Conservation (phyloP, 768 basidiomycete genomes). For the Suillus discolor region DNA sequence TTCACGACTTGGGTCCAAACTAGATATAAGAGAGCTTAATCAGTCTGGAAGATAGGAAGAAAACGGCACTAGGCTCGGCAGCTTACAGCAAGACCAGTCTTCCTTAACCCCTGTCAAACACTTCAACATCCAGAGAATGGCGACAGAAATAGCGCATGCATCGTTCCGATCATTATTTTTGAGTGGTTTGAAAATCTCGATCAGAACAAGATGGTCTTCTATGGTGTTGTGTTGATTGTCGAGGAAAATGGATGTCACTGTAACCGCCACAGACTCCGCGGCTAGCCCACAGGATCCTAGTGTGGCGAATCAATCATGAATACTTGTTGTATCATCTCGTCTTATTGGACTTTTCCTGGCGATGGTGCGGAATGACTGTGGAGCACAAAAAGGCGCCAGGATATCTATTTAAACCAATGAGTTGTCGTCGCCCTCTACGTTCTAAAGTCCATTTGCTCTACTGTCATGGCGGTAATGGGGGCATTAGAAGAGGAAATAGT, state of each 20-base stretch:
- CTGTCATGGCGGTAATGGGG: background rate
- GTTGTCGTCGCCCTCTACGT: background rate
- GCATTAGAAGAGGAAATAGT: background rate
- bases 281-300: background rate
- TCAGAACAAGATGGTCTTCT: background rate
- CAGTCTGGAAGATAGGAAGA: too few relatives aligned
- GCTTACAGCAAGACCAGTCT: background rate
- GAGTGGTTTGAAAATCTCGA: background rate
- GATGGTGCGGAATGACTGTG: background rate
- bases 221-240: background rate
- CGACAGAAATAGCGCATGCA: background rate
- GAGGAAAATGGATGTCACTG: background rate
- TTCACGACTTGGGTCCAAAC: too few relatives aligned
- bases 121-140: background rate
- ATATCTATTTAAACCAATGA: background rate
- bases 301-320: background rate
- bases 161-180: background rate
- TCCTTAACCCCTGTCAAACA: background rate
- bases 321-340: background rate
- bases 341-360: background rate
- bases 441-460: background rate
- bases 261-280: background rate
- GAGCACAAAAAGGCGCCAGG: too few relatives aligned
- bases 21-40: too few relatives aligned
- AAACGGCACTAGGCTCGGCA: background rate